These are phyloP conservation scores for Quercus ilex DNA, from an alignment of 306 rosid genomes.

Conservation along the genomic window DNA sequence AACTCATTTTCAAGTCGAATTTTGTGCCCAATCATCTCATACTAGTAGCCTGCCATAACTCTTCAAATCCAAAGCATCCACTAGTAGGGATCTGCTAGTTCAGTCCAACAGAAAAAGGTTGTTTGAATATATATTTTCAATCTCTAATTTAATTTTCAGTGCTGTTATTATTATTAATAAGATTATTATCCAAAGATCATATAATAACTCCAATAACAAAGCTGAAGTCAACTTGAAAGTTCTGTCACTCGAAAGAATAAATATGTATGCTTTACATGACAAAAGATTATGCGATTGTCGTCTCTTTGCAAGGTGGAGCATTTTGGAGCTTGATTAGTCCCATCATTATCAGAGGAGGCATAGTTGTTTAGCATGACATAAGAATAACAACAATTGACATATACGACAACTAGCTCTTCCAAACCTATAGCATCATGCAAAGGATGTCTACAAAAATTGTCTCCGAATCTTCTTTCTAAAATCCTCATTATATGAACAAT, in stretches of 20 bases:
- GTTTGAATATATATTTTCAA: neutral
- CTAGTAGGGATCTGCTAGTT: neutral
- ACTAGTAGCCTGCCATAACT: neutral
- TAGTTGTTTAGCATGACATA: neutral
- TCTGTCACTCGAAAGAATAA: neutral
- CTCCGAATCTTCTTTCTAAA: neutral
- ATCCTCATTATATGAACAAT: neutral
- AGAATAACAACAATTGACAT: neutral
- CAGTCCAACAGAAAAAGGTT: neutral
- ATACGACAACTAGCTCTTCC: neutral
- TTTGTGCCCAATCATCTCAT: too few relatives aligned
- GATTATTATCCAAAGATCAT: neutral
- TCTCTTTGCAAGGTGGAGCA: neutral
- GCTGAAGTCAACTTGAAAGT: too few relatives aligned
- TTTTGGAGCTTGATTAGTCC: neutral
- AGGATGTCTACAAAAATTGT: neutral
- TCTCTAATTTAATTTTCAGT: neutral
- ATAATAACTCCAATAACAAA: too few relatives aligned
- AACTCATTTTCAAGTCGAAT: too few relatives aligned
- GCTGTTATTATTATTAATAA: neutral
- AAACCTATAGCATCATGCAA: neutral
- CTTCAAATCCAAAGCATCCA: neutral
- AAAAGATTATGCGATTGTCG: neutral
- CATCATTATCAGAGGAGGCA: neutral
- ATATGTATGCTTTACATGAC: neutral